A percentile compares a stretch with the other conserved stretches of the same genome.
These are phyloP conservation scores for Brassica cretica DNA, from an alignment of 345 rosid genomes.

Conservation along the genomic window DNA sequence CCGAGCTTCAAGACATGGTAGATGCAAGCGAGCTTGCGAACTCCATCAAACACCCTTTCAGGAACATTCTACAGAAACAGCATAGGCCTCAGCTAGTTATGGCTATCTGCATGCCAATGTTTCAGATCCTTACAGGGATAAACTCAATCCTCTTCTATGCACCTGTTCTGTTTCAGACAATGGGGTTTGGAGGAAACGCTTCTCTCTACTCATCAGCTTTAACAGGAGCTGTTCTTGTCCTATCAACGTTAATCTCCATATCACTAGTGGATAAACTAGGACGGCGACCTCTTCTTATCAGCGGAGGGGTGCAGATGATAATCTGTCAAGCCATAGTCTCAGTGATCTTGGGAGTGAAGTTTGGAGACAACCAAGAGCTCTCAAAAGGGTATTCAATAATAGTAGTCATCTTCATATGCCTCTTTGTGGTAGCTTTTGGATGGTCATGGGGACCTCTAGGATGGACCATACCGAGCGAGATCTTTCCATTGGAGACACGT, in stretches of 20 bases:
- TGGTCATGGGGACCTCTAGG: constrained; percentile 99
- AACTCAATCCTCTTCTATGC: constrained; percentile 95
- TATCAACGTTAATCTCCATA: constrained; percentile 81
- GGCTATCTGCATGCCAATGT: constrained; percentile 81
- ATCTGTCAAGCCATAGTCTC: constrained; percentile 75
- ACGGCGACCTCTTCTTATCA: constrained; percentile 70
- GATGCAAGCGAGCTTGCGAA: constrained; percentile 93
- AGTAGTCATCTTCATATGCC: constrained; percentile 71
- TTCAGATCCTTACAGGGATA: constrained; percentile 95
- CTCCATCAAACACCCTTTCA: constrained; percentile 79
- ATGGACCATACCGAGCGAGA: constrained; percentile 93
- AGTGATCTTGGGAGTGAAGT: constrained; percentile 72
- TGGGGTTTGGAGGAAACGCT: constrained; percentile 88
- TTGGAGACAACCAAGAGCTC: constrained; percentile 62
- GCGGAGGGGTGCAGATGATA: constrained; percentile 87
- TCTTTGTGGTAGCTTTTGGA: constrained; percentile 88
- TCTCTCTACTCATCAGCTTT: constrained; percentile 85
- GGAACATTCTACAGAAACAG: constrained; percentile 69
- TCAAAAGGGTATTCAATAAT: constrained; percentile 66
- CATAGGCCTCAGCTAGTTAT: constrained; percentile 82
- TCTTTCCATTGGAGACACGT: constrained; percentile 82
- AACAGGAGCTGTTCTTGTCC: constrained; percentile 88
- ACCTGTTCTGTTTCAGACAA: constrained; percentile 83
- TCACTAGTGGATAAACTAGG: constrained; percentile 74
- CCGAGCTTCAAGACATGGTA: constrained; percentile 81